phyloP scores from a whole-genome alignment of 177 flowering plant species.

The Vitis hybrid region DNA sequence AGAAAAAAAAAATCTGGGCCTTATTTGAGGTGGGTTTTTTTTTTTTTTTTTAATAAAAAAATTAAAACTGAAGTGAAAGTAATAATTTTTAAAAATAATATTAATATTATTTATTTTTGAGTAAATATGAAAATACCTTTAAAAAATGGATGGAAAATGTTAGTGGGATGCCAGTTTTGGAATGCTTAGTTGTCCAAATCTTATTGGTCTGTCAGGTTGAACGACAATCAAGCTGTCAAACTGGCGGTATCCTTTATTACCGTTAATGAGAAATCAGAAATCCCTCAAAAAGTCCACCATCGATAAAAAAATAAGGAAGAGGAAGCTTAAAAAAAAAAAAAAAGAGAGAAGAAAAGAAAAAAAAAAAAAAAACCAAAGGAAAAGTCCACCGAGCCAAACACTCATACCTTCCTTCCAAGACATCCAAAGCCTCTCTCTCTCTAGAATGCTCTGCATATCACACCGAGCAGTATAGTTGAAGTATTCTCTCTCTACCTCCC shows the following conservation, averaged over 20 bases:
- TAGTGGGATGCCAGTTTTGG: not conserved
- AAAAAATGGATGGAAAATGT: not conserved
- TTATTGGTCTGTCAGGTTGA: not conserved
- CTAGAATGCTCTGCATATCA: not conserved
- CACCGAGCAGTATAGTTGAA: not conserved
- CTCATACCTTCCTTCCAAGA: constrained; percentile 46
- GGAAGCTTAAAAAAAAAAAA: not conserved
- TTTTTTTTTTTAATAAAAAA: no score
- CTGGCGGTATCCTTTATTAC: constrained; percentile 12
- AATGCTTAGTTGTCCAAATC: not conserved
- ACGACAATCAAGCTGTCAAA: not conserved
- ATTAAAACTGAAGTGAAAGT: no score
- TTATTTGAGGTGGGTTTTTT: no score
- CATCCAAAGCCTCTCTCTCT: constrained; percentile 27
- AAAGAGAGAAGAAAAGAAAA: not conserved
- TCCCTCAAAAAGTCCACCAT: not conserved
- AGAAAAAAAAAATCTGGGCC: no score
- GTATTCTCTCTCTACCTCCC: not conserved
- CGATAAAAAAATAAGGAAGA: not conserved
- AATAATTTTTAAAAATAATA: no score
- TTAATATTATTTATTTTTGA: no score
- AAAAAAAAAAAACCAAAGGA: not conserved
- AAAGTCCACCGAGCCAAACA: constrained; percentile 9
- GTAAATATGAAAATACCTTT: no score
- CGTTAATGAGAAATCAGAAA: constrained; percentile 12